These are phyloP conservation scores for Sporothrix brasiliensis DNA, from an alignment of 2,329 filamentous ascomycete genomes.

Conservation along the genomic window DNA sequence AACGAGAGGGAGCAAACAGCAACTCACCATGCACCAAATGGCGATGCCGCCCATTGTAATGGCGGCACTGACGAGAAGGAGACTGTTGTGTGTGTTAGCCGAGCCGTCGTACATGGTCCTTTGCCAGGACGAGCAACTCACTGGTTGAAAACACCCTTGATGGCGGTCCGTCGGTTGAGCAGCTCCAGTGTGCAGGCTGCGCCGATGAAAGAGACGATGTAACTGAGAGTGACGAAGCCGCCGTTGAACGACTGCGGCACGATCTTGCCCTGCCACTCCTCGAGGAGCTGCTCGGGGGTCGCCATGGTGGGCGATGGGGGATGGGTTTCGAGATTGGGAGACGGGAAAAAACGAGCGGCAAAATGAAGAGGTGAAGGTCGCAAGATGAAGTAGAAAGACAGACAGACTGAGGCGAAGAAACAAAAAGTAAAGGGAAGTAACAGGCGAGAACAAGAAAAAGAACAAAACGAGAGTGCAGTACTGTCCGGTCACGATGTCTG, in stretches of 20 bases:
- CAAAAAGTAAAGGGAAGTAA: neutral
- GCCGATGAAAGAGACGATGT: conserved; percentile 75
- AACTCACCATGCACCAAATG: conserved; percentile 69
- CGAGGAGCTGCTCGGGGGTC: conserved; percentile 27
- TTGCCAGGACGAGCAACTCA: conserved; percentile 44
- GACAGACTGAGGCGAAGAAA: neutral
- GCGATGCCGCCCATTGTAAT: conserved; percentile 73
- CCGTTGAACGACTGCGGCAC: conserved; percentile 55
- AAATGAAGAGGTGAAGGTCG: neutral
- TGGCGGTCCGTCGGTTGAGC: conserved; percentile 73
- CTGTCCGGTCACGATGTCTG: conserved; percentile 11
- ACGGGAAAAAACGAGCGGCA: neutral
- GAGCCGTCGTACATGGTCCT: neutral
- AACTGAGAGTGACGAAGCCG: conserved; percentile 71
- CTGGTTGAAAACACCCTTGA: conserved; percentile 70
- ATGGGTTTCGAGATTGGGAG: neutral
- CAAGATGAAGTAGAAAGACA: conserved; percentile 14
- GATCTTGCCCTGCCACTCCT: conserved; percentile 31
- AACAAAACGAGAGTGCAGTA: conserved; percentile 3
- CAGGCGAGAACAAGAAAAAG: no score
- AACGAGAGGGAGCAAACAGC: neutral
- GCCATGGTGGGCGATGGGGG: conserved; percentile 21
- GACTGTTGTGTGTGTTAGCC: conserved; percentile 46
- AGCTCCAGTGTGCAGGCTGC: conserved; percentile 79
- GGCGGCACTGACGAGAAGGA: conserved; percentile 65